phyloP scores from a whole-genome alignment of 2,329 filamentous ascomycete species.

The Xylaria arbuscula region DNA sequence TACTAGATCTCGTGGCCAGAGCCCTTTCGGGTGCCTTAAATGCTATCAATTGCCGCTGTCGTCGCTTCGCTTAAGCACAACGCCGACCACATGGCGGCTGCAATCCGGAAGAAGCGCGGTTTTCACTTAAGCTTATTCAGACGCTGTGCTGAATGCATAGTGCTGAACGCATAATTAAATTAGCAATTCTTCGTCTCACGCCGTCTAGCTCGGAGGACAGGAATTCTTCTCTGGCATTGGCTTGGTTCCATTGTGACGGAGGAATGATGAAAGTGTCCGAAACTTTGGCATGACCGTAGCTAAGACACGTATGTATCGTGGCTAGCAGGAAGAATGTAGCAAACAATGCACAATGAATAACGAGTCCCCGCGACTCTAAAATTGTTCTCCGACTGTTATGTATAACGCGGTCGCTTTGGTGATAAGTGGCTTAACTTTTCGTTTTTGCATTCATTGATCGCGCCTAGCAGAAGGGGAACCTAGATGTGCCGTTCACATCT shows the following conservation, averaged over 20 bases:
- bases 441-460: not conserved
- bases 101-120: not conserved
- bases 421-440: not conserved
- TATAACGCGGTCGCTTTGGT: not conserved
- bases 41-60: not conserved
- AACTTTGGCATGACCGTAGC: not conserved
- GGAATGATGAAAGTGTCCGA: conserved; percentile 4
- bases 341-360: not conserved
- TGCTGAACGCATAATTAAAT: not conserved
- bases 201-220: not conserved
- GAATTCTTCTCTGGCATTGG: conserved; percentile 9
- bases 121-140: not conserved
- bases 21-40: not conserved
- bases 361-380: not conserved
- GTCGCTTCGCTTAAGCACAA: not conserved
- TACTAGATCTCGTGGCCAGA: not conserved
- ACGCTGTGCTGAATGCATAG: not conserved
- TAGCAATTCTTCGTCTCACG: not conserved
- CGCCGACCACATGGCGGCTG: not conserved
- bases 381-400: not conserved
- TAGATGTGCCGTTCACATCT: not conserved
- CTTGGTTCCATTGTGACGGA: not conserved
- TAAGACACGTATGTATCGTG: conserved; percentile 10
- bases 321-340: conserved; percentile 8
- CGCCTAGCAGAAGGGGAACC: not conserved